phyloP scores from a whole-genome alignment of 2,329 filamentous ascomycete species.

The Penicillium capsulatum region DNA sequence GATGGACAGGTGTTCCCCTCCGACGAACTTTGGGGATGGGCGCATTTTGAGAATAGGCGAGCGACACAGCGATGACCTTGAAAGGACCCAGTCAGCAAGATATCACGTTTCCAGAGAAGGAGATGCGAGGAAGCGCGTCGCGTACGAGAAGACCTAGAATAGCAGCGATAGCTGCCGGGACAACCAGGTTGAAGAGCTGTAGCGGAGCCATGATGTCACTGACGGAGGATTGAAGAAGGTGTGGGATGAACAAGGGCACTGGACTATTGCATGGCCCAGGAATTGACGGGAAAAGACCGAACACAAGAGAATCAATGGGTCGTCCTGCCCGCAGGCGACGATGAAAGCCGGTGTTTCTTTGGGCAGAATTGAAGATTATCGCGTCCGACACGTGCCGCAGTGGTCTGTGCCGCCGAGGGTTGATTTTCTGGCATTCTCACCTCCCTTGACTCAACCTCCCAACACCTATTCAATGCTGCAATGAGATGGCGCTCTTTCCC shows the following conservation, averaged over 20 bases:
- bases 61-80: conserved; percentile 26
- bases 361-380: conserved; percentile 12
- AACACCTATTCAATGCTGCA: conserved; percentile 6
- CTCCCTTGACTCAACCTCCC: background rate
- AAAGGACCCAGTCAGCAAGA: conserved; percentile 10
- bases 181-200: conserved; percentile 8
- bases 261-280: too few species aligned
- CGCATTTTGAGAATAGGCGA: conserved; percentile 30
- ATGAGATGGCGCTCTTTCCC: conserved; percentile 42
- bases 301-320: background rate
- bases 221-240: background rate
- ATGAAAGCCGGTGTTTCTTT: background rate
- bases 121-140: conserved; percentile 4
- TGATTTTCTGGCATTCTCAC: conserved; percentile 14
- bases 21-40: conserved; percentile 29
- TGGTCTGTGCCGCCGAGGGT: conserved; percentile 14
- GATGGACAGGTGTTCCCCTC: conserved; percentile 48
- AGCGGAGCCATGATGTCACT: conserved; percentile 19
- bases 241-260: too few species aligned
- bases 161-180: conserved; percentile 6
- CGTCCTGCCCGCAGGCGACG: background rate
- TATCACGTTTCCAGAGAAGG: background rate
- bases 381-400: conserved; percentile 20
- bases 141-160: conserved; percentile 14
- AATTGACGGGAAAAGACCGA: background rate